phyloP scores from a whole-genome alignment of 2,329 filamentous ascomycete genomes.

The Aspergillus viridinutans region DNA sequence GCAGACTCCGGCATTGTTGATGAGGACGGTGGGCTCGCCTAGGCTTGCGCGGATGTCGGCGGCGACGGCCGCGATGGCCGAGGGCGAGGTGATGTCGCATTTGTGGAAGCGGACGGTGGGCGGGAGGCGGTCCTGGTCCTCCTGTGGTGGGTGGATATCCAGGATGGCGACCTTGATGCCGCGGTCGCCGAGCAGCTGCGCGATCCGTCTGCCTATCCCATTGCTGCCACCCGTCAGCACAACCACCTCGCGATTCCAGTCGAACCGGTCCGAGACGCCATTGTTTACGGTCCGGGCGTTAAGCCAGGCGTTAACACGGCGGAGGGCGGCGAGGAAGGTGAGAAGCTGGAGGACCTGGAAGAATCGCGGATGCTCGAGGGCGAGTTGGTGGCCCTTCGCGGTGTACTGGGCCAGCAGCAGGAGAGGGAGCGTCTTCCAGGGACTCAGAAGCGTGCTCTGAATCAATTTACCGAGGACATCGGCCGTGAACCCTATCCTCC shows the following conservation, averaged over 20 bases:
- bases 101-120: conserved; percentile 61
- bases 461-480: conserved; percentile 59
- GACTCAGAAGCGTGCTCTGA: conserved; percentile 60
- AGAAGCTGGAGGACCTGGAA: conserved; percentile 53
- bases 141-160: conserved; percentile 44
- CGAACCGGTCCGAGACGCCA: conserved; percentile 28
- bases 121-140: conserved; percentile 23
- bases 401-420: conserved; percentile 62
- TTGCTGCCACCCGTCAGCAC: conserved; percentile 70
- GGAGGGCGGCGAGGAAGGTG: conserved; percentile 50
- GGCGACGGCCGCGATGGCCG: conserved; percentile 51
- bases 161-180: conserved; percentile 67
- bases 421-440: conserved; percentile 59
- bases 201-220: conserved; percentile 67
- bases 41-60: conserved; percentile 51
- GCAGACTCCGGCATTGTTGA: conserved; percentile 35
- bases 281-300: conserved; percentile 50
- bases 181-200: conserved; percentile 59
- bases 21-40: conserved; percentile 64
- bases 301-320: conserved; percentile 49
- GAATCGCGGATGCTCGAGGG: conserved; percentile 49
- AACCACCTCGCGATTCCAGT: conserved; percentile 65
- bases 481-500: conserved; percentile 47
- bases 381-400: conserved; percentile 54
- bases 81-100: conserved; percentile 63